Evolutionary conservation across 2,329 filamentous ascomycete species (phyloP), one percentile per base, ranked within the genome.

Genomic region (Ophiocordyceps sinensis): DNA sequence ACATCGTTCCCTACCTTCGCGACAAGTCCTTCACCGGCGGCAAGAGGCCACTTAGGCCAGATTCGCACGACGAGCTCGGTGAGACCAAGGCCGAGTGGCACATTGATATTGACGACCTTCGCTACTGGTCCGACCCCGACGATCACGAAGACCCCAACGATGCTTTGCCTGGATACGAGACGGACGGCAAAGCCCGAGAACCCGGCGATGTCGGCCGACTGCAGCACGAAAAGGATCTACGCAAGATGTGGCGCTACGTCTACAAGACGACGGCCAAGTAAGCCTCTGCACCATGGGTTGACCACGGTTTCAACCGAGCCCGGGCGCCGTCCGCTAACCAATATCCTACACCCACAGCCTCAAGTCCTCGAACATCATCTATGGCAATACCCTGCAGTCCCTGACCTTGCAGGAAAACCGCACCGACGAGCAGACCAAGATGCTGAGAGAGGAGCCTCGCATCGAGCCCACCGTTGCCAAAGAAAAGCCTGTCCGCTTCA

Each of bases 401-500:
- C 56, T 77, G 11, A 57, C 64, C 34, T 53, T 59, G 30, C 58
- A 62, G 41, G 63, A 67, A 21, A 54, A 59, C 26, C 60, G 61
- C 5, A 51, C 52, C 21, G 54, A 57, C 10, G 50, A 57, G 28
- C 52, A 58, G 19, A 50, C 47, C 28, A 48, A 47, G 30, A 52
- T 51, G 42, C 53, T 67, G 15, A 48, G 44, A 38, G 54, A 51
- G 37, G 58, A 62, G 29, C 50, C 61, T 40, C 53, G 58, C n/a
- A 51, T 55, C 9, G 52, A 54, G 38, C 47, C 57, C 26, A 58
- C 58, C 30, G 73, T 68, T 50, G 67, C 53, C 41, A 53, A 59
- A 12, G 61, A 70, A 36, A 59, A 65, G 39, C 71, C 76, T 1
- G 64, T 73, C 41, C 64, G 71, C 17, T 85, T 84, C 58, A 70